phyloP scores from a whole-genome alignment of 805 yeast species.

The Starmerella stigmatis region DNA sequence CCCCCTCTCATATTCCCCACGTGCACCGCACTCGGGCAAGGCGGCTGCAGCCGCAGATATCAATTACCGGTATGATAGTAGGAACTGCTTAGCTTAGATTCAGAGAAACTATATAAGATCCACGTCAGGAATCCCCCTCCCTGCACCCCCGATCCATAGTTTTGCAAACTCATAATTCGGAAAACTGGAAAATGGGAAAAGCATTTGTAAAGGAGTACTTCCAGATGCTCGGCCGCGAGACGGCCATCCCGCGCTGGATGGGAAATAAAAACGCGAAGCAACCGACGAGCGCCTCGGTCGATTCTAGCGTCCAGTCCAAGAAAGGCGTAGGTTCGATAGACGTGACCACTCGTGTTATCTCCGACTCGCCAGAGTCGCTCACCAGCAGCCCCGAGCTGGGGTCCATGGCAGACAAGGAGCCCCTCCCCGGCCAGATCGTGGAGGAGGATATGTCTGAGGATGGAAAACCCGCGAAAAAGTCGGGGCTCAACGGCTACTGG shows the following conservation, averaged over 20 bases:
- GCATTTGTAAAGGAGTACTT: slow-evolving; percentile 7
- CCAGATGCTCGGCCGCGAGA: slow-evolving; percentile 12
- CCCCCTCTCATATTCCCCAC: too few species aligned
- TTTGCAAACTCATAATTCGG: background rate
- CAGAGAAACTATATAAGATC: slow-evolving; percentile 1
- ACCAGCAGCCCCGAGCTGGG: background rate
- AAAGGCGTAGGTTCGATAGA: background rate
- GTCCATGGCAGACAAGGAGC: too few species aligned
- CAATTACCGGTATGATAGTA: too few species aligned
- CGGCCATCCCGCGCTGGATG: slow-evolving; percentile 18
- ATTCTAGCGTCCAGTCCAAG: background rate
- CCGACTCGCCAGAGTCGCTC: background rate
- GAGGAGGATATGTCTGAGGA: background rate
- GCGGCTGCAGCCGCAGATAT: too few species aligned
- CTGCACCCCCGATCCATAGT: too few species aligned
- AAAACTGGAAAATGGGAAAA: background rate
- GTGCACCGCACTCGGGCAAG: too few species aligned
- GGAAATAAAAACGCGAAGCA: slow-evolving; percentile 4
- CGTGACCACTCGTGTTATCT: background rate
- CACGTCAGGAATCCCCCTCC: too few species aligned
- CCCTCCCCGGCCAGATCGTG: background rate
- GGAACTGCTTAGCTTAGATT: too few species aligned
- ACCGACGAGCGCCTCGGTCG: background rate
- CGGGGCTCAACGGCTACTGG: slow-evolving; percentile 38
- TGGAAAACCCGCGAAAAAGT: background rate